Evolutionary conservation across 2,329 filamentous ascomycete genomes (phyloP).

Genomic region (Pseudogymnoascus sp.): DNA sequence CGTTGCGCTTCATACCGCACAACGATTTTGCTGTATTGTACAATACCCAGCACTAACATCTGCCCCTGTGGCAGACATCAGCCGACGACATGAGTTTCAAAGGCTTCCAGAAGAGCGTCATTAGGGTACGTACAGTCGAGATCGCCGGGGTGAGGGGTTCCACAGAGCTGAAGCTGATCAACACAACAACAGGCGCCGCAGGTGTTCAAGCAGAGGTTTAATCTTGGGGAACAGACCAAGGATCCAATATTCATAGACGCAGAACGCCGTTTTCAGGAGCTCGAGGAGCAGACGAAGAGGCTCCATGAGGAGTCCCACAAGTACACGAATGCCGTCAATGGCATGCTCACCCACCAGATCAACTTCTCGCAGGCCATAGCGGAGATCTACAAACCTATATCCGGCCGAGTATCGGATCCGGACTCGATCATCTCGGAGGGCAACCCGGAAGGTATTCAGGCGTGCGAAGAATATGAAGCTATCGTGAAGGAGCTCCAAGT

Average conservation of each 20-base stretch:
- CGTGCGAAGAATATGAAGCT: conserved; percentile 91
- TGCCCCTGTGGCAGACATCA: not conserved
- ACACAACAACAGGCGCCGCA: conserved; percentile 61
- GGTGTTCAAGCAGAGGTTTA: conserved; percentile 84
- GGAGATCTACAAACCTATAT: conserved; percentile 97
- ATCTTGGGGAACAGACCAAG: conserved; percentile 90
- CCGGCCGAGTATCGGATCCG: conserved; percentile 88
- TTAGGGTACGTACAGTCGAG: conserved; percentile 54
- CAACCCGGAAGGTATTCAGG: conserved; percentile 85
- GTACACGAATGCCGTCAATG: conserved; percentile 96
- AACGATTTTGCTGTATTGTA: not conserved
- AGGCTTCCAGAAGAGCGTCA: conserved; percentile 84
- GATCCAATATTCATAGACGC: conserved; percentile 92
- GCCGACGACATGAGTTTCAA: conserved; percentile 77
- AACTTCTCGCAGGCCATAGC: conserved; percentile 94
- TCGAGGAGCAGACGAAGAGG: conserved; percentile 93
- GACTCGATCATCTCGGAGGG: conserved; percentile 72
- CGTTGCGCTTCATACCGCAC: not conserved
- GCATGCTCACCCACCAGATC: conserved; percentile 95
- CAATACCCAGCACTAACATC: not conserved
- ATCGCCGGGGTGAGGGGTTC: not conserved
- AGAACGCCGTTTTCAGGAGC: conserved; percentile 85
- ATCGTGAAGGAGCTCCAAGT: conserved; percentile 87
- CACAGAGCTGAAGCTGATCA: conserved; percentile 16
- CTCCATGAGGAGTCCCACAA: conserved; percentile 95